Conservation (phyloP, 495 filamentous ascomycete genomes). For the Talaromyces wortmannii region DNA sequence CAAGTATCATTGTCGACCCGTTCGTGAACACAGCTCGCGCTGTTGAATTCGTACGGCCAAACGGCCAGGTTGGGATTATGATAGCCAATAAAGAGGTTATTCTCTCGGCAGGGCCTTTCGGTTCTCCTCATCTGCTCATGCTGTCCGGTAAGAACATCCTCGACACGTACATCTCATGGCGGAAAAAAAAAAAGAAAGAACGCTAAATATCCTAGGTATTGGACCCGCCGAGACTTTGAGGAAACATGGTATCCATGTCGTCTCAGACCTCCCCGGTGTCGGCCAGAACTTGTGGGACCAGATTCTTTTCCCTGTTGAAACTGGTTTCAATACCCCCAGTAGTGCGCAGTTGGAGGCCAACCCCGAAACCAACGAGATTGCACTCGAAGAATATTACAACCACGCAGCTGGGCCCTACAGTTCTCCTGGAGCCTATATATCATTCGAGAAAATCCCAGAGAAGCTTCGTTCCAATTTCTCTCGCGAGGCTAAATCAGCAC, state of each 20-base stretch:
- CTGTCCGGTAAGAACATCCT: slow-evolving; percentile 36
- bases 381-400: slow-evolving; percentile 8
- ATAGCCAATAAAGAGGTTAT: slow-evolving; percentile 48
- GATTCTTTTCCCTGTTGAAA: slow-evolving; percentile 16
- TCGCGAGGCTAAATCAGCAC: slow-evolving; percentile 9
- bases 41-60: too few species aligned
- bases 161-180: too few species aligned
- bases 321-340: slow-evolving; percentile 12
- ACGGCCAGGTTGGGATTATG: too few species aligned
- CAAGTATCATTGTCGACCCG: slow-evolving; percentile 35
- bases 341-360: slow-evolving; percentile 3
- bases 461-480: slow-evolving; percentile 15
- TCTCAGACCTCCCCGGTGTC: slow-evolving; percentile 37
- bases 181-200: too few species aligned
- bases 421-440: slow-evolving; percentile 32
- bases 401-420: slow-evolving; percentile 22
- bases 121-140: slow-evolving; percentile 45
- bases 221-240: slow-evolving; percentile 29
- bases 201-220: slow-evolving; percentile 7
- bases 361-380: slow-evolving; percentile 2
- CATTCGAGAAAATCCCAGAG: slow-evolving; percentile 44
- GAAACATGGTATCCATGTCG: slow-evolving; percentile 25
- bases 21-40: not conserved
- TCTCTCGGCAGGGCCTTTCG: slow-evolving; percentile 44
- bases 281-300: slow-evolving; percentile 45